Evolutionary conservation across 768 basidiomycete genomes (phyloP).

Genomic region (Astraeus odoratus): DNA sequence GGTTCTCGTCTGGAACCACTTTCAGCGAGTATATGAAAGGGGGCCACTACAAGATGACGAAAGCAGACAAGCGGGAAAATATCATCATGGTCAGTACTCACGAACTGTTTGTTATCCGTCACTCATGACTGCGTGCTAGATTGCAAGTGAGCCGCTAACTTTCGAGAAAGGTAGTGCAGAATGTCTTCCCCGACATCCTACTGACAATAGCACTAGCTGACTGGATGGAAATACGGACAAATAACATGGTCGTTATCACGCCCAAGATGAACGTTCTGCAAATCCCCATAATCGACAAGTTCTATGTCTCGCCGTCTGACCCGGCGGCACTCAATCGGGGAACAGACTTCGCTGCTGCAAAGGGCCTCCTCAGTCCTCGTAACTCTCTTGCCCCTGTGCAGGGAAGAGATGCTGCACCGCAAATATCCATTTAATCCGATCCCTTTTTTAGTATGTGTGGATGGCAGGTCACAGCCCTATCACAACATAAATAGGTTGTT

Average conservation of each 20-base stretch:
- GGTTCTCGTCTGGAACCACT: conserved; percentile 93
- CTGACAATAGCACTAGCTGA: conserved; percentile 45
- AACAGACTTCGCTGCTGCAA: conserved; percentile 80
- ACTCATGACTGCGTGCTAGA: conserved; percentile 32
- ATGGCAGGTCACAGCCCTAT: too few species aligned
- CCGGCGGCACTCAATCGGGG: conserved; percentile 61
- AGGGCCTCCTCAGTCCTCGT: conserved; percentile 71
- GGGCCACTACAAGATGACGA: conserved; percentile 92
- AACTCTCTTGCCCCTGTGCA: conserved; percentile 25
- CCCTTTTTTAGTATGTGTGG: too few species aligned
- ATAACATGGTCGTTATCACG: conserved; percentile 92
- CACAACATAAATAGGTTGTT: too few species aligned
- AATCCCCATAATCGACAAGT: conserved; percentile 91
- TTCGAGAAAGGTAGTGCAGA: conserved; percentile 74
- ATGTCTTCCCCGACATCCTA: neutral
- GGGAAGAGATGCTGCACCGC: conserved; percentile 13
- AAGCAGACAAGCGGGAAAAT: conserved; percentile 91
- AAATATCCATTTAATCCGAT: neutral
- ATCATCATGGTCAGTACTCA: conserved; percentile 70
- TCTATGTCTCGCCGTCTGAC: conserved; percentile 82
- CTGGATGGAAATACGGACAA: conserved; percentile 99
- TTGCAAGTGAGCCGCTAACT: conserved; percentile 90
- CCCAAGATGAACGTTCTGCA: conserved; percentile 93
- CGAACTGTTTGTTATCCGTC: conserved; percentile 4
- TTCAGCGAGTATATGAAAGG: conserved; percentile 88